These are phyloP conservation scores for Nicotiana rustica DNA, from an alignment of 305 asterid species.

Conservation along the genomic window DNA sequence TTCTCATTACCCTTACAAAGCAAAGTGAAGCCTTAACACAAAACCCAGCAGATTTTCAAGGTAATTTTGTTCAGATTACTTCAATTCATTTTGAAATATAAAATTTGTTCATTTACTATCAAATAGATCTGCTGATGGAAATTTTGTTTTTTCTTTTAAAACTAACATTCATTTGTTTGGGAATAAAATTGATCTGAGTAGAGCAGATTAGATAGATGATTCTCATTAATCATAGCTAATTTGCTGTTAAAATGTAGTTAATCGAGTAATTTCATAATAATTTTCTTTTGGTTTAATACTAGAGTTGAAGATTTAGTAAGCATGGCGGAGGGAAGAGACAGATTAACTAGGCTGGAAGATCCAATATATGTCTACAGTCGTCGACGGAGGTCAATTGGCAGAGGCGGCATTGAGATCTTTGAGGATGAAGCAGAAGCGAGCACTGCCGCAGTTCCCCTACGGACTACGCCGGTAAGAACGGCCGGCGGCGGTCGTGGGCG, in stretches of 20 bases:
- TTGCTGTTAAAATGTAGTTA: too few species aligned
- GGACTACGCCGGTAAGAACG: not conserved
- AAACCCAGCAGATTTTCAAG: constrained; percentile 8
- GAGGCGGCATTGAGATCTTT: constrained; percentile 19
- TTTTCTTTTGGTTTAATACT: not conserved
- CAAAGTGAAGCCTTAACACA: not conserved
- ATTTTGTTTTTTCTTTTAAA: not conserved
- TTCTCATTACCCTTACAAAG: constrained; percentile 1
- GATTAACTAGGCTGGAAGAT: constrained; percentile 24
- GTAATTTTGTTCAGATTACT: not conserved
- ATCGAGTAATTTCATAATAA: too few species aligned
- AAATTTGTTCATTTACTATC: not conserved
- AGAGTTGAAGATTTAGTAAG: constrained; percentile 22
- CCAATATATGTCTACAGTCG: constrained; percentile 13
- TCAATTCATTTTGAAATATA: not conserved
- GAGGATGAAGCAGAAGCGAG: constrained; percentile 6
- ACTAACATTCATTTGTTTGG: not conserved
- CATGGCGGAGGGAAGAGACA: constrained; percentile 29
- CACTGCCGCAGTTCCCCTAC: not conserved
- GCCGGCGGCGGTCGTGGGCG: not conserved
- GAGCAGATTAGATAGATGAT: not conserved
- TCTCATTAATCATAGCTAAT: too few species aligned
- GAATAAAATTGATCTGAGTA: not conserved
- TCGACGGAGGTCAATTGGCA: not conserved
- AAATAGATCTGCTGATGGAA: not conserved